These are phyloP conservation scores for Candida albicans DNA, from an alignment of 1,139 yeast species.

Conservation along the genomic window DNA sequence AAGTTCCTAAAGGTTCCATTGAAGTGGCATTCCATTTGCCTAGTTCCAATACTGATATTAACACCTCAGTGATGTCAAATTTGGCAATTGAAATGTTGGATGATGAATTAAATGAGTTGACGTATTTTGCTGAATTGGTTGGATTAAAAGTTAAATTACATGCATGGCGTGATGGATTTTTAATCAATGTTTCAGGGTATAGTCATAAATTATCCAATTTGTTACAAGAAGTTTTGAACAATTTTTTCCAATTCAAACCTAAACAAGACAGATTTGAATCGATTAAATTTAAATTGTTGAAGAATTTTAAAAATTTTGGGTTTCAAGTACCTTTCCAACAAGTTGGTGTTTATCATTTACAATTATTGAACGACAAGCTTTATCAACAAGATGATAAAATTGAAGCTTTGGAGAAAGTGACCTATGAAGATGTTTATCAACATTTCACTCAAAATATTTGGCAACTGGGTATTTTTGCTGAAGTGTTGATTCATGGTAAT, in stretches of 20 bases:
- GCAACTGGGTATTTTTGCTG: slow-evolving; percentile 56
- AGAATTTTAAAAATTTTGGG: slow-evolving; percentile 70
- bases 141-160: slow-evolving; percentile 64
- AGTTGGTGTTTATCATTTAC: slow-evolving; percentile 60
- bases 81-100: slow-evolving; percentile 68
- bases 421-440: slow-evolving; percentile 48
- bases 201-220: slow-evolving; percentile 74
- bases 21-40: slow-evolving; percentile 69
- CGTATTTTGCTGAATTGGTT: slow-evolving; percentile 84
- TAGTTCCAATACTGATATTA: slow-evolving; percentile 54
- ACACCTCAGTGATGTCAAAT: slow-evolving; percentile 56
- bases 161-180: slow-evolving; percentile 69
- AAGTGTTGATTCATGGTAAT: slow-evolving; percentile 80
- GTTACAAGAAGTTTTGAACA: slow-evolving; percentile 57
- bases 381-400: slow-evolving; percentile 67
- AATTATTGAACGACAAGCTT: slow-evolving; percentile 67
- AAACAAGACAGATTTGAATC: slow-evolving; percentile 60
- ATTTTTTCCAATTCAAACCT: slow-evolving; percentile 52
- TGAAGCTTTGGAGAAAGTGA: slow-evolving; percentile 45
- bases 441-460: slow-evolving; percentile 44
- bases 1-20: slow-evolving; percentile 83
- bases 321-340: slow-evolving; percentile 75
- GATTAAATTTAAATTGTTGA: slow-evolving; percentile 60
- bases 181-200: slow-evolving; percentile 71
- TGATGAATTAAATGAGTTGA: slow-evolving; percentile 72